Conservation (phyloP, 305 asterid species). For the Solanum aculeatissimum region DNA sequence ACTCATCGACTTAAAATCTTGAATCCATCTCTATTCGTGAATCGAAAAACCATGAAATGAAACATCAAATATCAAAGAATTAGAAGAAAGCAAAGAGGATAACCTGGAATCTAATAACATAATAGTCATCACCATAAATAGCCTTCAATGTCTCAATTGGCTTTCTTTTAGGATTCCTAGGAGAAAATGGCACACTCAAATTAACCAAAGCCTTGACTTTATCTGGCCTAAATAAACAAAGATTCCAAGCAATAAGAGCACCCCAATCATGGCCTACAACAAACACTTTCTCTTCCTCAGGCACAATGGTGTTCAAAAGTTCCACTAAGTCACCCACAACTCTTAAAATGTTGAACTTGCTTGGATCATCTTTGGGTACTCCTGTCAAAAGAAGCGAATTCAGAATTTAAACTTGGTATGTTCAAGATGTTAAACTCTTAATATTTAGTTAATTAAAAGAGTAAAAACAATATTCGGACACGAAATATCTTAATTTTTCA, state of each 20-base stretch:
- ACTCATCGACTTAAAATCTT: neutral
- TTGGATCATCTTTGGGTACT: conserved; percentile 24
- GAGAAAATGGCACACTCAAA: conserved; percentile 13
- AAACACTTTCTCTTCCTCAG: conserved; percentile 11
- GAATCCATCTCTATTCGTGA: no score
- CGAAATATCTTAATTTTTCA: neutral
- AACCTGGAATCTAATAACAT: conserved; percentile 26
- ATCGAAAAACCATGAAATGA: neutral
- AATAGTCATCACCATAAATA: conserved; percentile 25
- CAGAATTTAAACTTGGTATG: neutral
- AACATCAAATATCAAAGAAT: neutral
- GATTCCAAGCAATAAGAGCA: conserved; percentile 18
- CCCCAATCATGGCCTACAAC: conserved; percentile 33
- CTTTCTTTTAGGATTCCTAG: conserved; percentile 8
- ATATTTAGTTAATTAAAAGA: neutral
- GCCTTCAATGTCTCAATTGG: conserved; percentile 6
- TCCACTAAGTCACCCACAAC: conserved; percentile 53
- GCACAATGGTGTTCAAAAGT: conserved; percentile 28
- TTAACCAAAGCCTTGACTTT: conserved; percentile 29
- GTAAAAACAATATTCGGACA: neutral
- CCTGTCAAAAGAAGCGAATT: conserved; percentile 5
- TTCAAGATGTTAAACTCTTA: neutral
- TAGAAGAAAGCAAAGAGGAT: neutral
- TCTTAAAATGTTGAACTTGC: conserved; percentile 34
- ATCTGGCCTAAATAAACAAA: conserved; percentile 27